Evolutionary conservation across 2,329 filamentous ascomycete genomes (phyloP).

Genomic region (Calonectria pseudoreteaudii): DNA sequence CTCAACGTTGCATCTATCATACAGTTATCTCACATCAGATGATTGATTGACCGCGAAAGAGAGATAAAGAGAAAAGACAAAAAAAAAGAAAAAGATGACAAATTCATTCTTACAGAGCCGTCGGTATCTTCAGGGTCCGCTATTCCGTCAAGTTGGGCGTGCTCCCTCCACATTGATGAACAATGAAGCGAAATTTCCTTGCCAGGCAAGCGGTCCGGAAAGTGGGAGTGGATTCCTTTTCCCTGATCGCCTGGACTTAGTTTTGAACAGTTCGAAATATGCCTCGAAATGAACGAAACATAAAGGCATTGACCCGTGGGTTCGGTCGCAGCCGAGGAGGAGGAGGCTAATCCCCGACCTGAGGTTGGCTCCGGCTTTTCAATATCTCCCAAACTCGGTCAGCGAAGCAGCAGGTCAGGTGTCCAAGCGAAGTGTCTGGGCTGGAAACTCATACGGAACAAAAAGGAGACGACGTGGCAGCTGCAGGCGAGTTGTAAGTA

Average conservation of each 20-base stretch:
- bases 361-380: neutral
- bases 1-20: neutral
- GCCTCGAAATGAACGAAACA: neutral
- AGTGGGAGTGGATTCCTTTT: neutral
- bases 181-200: neutral
- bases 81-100: neutral
- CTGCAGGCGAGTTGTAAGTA: neutral
- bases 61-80: no score
- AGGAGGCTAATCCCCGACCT: neutral
- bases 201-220: neutral
- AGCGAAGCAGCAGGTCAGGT: neutral
- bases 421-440: slow-evolving; percentile 5
- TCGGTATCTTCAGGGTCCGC: neutral
- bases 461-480: no score
- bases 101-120: no score
- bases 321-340: neutral
- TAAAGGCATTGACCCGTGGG: neutral
- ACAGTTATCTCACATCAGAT: neutral
- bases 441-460: neutral
- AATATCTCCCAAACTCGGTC: neutral
- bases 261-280: neutral
- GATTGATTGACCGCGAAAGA: neutral
- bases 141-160: neutral
- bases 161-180: neutral
- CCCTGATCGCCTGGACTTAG: neutral